Percentiles rank a stretch among this genome's conserved stretches.
These are phyloP conservation scores for Euphorbia peplus DNA, from an alignment of 345 rosid species.

Conservation along the genomic window DNA sequence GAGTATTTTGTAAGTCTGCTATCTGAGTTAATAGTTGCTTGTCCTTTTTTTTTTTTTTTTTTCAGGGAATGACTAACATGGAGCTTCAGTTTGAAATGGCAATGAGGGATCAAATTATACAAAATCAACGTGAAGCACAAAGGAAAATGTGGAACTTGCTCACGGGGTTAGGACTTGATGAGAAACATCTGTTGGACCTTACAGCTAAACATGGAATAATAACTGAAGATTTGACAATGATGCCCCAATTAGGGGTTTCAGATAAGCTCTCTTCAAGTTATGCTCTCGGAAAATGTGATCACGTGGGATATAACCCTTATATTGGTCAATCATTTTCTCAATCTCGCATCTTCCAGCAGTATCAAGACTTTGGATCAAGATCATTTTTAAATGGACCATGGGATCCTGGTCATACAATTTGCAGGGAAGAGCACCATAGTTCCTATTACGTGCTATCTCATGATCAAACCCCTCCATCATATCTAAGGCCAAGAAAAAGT, in stretches of 20 bases:
- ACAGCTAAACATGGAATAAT: constrained; percentile 80
- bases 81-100: constrained; percentile 98
- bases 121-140: constrained; percentile 80
- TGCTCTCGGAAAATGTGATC: constrained; percentile 26
- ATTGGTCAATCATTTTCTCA: constrained; percentile 46
- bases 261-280: constrained; percentile 42
- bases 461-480: constrained; percentile 42
- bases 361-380: constrained; percentile 39
- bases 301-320: constrained; percentile 34
- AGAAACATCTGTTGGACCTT: constrained; percentile 64
- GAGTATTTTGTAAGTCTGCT: neutral
- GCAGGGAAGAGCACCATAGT: constrained; percentile 66
- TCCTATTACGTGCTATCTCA: constrained; percentile 58
- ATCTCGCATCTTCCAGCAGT: constrained; percentile 52
- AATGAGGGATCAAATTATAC: constrained; percentile 92
- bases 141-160: constrained; percentile 77
- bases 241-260: constrained; percentile 41
- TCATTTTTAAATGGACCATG: constrained; percentile 41
- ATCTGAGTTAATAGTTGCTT: constrained; percentile 20
- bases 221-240: constrained; percentile 63
- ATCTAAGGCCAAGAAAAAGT: constrained; percentile 38
- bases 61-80: constrained; percentile 82
- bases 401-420: constrained; percentile 44
- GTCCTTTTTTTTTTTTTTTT: constrained; percentile 15
- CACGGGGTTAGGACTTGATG: constrained; percentile 74